Evolutionary conservation across 2,329 filamentous ascomycete genomes (phyloP).

Genomic region (Calonectria hawksworthii): DNA sequence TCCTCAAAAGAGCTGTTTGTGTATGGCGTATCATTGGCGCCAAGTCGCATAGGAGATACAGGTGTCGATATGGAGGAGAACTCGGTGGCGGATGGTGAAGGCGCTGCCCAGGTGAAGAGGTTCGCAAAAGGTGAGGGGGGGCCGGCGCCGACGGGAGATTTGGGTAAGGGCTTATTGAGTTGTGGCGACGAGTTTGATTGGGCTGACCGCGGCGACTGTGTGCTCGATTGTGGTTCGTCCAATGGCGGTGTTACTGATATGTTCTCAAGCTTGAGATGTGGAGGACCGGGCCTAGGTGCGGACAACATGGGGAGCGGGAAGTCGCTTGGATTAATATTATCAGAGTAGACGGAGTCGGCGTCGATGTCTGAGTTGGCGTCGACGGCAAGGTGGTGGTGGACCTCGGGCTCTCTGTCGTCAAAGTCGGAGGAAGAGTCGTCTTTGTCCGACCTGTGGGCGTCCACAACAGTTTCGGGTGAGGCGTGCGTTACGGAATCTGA

Average conservation of each 20-base stretch:
- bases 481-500: slow-evolving; percentile 46
- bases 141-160: slow-evolving; percentile 61
- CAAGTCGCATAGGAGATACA: slow-evolving; percentile 58
- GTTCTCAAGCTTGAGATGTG: slow-evolving; percentile 65
- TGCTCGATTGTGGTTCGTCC: slow-evolving; percentile 42
- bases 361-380: slow-evolving; percentile 40
- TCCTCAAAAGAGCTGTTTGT: slow-evolving; percentile 47
- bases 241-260: slow-evolving; percentile 51
- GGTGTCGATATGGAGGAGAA: slow-evolving; percentile 69
- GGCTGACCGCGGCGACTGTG: slow-evolving; percentile 47
- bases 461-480: slow-evolving; percentile 42
- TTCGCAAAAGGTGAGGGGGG: slow-evolving; percentile 61
- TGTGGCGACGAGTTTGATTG: slow-evolving; percentile 51
- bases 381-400: slow-evolving; percentile 7
- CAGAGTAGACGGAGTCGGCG: slow-evolving; percentile 42
- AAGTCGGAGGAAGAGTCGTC: slow-evolving; percentile 35
- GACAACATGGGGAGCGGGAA: slow-evolving; percentile 62
- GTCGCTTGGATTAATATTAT: slow-evolving; percentile 55
- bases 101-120: slow-evolving; percentile 67
- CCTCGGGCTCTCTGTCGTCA: slow-evolving; percentile 39
- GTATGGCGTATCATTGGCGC: slow-evolving; percentile 50
- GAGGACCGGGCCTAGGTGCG: slow-evolving; percentile 64
- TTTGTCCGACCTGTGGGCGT: slow-evolving; percentile 45
- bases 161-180: slow-evolving; percentile 68
- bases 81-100: slow-evolving; percentile 63